Base-by-base conservation (phyloP, 495 filamentous ascomycete genomes). In the Podospora pseudopauciseta region DNA sequence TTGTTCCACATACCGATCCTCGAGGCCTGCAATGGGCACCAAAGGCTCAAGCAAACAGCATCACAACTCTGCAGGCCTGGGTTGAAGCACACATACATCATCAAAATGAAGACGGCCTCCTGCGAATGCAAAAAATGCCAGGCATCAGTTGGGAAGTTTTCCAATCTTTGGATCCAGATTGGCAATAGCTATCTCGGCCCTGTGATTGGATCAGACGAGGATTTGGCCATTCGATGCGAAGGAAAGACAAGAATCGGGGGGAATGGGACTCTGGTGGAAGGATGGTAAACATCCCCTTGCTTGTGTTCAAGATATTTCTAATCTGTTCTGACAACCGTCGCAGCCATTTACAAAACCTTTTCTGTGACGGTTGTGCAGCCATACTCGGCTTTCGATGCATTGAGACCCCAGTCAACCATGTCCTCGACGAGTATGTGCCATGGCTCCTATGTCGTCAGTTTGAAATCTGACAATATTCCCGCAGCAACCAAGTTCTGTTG, bases 81-180 rank as follows among this genome's bases (percentile, higher is more conserved):
- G 39, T 3, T 49, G 39, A 49, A 49, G 13, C 7, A 49, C 63
- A 20, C 1, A 6, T 3, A 15, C 18, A 1, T 49, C 23, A 23
- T 19, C 61, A 16, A 18, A 32, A 69, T 69, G 79, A 77, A 79
- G 26, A 64, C 19, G 11, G 72, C 80, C 20, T 34, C 65, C 18
- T 80, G 77, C 66, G 74, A 67, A 32, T 86, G 83, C 70, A 70
- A 70, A 34, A 70, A 78, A 44, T 84, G 84, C 72, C 68, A 71
- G 20, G 54, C 65, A 15, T 66, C 70, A 7, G 60, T 85, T 11
- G 80, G 79, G 19, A 60, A 67, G 2, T 81, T 81, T 44, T 27
- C 72, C 66, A 84, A 85, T 65, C 62, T 78, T 9, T 85, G 82
- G 83, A 11, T 49, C 39, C 39, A 1, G 39, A 11, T 49, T 11